phyloP scores from a whole-genome alignment of 257 asterid species.

The Leptodermis oblonga region DNA sequence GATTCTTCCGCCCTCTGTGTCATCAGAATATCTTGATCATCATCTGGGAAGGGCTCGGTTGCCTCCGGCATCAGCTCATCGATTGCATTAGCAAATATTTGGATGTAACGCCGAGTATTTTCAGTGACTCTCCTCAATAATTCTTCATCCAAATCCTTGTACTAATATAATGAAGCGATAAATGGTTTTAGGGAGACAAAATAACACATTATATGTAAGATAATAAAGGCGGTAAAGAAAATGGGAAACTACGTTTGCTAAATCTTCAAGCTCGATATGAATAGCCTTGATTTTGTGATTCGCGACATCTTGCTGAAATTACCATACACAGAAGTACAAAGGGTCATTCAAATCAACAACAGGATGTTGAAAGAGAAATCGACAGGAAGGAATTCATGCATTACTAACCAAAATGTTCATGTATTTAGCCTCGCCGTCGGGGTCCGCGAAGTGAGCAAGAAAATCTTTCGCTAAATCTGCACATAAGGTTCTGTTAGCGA shows the following conservation, averaged over 20 bases:
- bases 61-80: constrained; percentile 95
- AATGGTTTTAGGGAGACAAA: not conserved
- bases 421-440: constrained; percentile 71
- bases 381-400: not conserved
- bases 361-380: not conserved
- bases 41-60: constrained; percentile 80
- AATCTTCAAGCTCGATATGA: constrained; percentile 86
- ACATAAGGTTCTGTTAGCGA: not conserved
- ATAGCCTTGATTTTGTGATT: constrained; percentile 73
- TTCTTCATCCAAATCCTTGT: constrained; percentile 82
- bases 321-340: not conserved
- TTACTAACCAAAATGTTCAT: constrained; percentile 59
- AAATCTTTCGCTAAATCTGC: constrained; percentile 81
- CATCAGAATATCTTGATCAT: constrained; percentile 79
- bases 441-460: constrained; percentile 61
- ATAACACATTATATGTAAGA: not conserved
- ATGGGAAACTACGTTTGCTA: constrained; percentile 42
- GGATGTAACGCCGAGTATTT: constrained; percentile 74
- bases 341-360: not conserved
- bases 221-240: not conserved
- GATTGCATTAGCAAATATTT: constrained; percentile 70
- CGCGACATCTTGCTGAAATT: constrained; percentile 86
- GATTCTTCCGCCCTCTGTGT: constrained; percentile 72
- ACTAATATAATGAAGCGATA: constrained; percentile 30
- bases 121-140: constrained; percentile 72